Conservation (phyloP, 192 early-diverging fungal genomes). For the Backusella circina region DNA sequence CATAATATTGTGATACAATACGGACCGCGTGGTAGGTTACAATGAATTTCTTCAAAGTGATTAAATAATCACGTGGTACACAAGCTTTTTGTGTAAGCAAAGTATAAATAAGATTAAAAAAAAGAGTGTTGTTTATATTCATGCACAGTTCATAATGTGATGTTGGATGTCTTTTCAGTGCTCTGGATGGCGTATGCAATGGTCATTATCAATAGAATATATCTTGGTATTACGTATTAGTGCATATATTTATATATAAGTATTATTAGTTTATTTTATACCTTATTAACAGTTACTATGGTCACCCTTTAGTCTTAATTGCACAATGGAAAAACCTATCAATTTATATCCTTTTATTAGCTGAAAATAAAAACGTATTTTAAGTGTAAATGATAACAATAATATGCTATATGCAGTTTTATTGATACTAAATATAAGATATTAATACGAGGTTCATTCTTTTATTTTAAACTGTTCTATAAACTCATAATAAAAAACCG, state of each 20-base stretch:
- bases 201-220: background rate
- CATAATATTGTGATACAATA: background rate
- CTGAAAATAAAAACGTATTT: background rate
- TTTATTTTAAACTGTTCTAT: background rate
- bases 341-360: no score
- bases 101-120: background rate
- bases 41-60: slow-evolving; percentile 3
- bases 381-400: background rate
- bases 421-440: background rate
- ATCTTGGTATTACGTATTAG: background rate
- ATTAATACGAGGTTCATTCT: background rate
- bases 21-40: background rate
- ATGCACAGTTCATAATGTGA: background rate
- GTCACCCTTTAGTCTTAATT: no score
- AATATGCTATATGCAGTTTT: background rate
- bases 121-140: background rate
- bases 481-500: background rate
- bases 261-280: background rate
- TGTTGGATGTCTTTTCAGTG: background rate
- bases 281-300: background rate
- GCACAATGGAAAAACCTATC: no score
- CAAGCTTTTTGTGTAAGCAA: background rate
- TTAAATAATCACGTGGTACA: slow-evolving; percentile 1
- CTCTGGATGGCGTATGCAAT: background rate
- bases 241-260: background rate